These are phyloP conservation scores for Yamadazyma friedrichii DNA, from an alignment of 1,139 yeast genomes.

Conservation along the genomic window DNA sequence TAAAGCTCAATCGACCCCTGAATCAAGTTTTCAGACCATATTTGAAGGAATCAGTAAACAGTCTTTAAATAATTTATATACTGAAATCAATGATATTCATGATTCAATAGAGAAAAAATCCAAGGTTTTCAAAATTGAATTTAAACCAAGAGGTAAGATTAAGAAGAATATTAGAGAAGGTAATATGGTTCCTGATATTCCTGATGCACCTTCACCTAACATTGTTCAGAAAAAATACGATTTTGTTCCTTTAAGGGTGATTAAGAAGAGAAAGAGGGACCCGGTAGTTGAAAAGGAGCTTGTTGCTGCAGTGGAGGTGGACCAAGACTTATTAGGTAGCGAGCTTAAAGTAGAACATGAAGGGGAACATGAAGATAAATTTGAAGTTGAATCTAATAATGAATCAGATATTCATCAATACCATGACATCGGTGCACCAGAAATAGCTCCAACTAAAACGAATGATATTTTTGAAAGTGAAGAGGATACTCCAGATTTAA, in stretches of 20 bases:
- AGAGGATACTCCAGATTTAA: too few relatives aligned
- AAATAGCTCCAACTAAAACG: too few relatives aligned
- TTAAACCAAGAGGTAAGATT: background rate
- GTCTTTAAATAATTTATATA: conserved; percentile 9
- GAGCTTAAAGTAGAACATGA: too few relatives aligned
- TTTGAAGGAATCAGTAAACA: conserved; percentile 7
- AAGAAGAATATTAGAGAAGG: background rate
- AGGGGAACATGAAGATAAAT: too few relatives aligned
- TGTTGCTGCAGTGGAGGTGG: too few relatives aligned
- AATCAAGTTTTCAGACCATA: conserved; percentile 1
- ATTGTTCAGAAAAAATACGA: background rate
- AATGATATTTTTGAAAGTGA: too few relatives aligned
- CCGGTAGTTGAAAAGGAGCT: too few relatives aligned
- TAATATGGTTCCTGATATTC: background rate
- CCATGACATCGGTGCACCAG: too few relatives aligned
- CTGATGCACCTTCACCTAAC: background rate
- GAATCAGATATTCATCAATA: too few relatives aligned
- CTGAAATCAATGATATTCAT: conserved; percentile 14
- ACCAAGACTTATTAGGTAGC: too few relatives aligned
- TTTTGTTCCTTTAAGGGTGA: too few relatives aligned
- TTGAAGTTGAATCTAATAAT: background rate
- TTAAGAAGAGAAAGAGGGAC: too few relatives aligned
- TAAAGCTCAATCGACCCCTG: conserved; percentile 7
- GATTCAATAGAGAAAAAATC: conserved; percentile 10
- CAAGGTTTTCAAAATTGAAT: conserved; percentile 4